phyloP scores from a whole-genome alignment of 2,329 filamentous ascomycete species.

The Cordyceps militaris region DNA sequence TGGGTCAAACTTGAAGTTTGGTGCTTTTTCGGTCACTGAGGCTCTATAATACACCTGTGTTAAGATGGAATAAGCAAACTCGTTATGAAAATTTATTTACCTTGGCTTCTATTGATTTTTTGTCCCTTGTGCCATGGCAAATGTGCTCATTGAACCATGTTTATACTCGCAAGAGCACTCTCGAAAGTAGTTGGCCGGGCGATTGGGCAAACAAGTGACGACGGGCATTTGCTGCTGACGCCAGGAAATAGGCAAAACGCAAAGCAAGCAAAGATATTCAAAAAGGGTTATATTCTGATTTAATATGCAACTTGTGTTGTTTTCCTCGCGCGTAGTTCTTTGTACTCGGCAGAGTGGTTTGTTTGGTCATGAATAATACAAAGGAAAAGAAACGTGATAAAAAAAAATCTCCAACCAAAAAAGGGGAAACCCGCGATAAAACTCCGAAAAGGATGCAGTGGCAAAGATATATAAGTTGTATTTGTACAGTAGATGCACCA shows the following conservation, averaged over 20 bases:
- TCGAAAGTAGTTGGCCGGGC: too few relatives aligned
- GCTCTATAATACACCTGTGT: too few relatives aligned
- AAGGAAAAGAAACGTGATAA: conserved; percentile 11
- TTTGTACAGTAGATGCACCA: conserved; percentile 19
- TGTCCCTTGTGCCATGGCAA: too few relatives aligned
- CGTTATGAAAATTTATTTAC: too few relatives aligned
- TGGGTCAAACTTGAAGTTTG: too few relatives aligned
- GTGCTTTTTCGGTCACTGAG: too few relatives aligned
- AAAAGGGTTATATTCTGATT: conserved; percentile 6
- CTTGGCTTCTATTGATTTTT: too few relatives aligned
- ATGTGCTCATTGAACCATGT: too few relatives aligned
- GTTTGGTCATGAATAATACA: conserved; percentile 12
- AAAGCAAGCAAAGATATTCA: neutral
- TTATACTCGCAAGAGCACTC: too few relatives aligned
- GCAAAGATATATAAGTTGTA: conserved; percentile 14
- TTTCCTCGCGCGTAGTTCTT: neutral
- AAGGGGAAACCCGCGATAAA: neutral
- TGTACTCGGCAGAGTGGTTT: neutral
- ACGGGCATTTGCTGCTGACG: too few relatives aligned
- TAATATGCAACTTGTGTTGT: neutral
- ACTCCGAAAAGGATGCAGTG: conserved; percentile 15
- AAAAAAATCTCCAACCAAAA: conserved; percentile 5
- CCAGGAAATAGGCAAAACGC: neutral
- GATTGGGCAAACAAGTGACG: too few relatives aligned
- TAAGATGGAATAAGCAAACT: too few relatives aligned